Percentiles rank a stretch among this genome's conserved stretches.
These are phyloP conservation scores for Penicillium occitanis DNA, from an alignment of 2,329 filamentous ascomycete species.

Conservation along the genomic window DNA sequence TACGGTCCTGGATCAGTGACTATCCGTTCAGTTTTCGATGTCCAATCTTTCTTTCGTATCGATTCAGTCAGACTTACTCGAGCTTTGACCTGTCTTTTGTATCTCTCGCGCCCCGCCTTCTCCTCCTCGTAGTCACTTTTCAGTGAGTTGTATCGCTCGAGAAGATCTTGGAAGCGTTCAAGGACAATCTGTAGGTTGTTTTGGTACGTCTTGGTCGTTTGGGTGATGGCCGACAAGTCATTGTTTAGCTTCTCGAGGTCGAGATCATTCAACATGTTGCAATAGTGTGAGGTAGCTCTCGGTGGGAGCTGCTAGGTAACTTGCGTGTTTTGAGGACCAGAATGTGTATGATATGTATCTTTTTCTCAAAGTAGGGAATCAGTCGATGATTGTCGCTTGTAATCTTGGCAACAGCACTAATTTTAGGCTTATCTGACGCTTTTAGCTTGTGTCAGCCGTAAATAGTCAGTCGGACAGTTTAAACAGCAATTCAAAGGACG, in stretches of 20 bases:
- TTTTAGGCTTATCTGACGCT: background rate
- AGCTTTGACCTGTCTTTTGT: conserved; percentile 54
- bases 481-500: background rate
- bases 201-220: background rate
- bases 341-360: background rate
- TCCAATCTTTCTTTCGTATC: background rate
- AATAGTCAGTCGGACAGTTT: background rate
- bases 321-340: background rate
- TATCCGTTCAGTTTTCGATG: background rate
- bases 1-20: background rate
- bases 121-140: conserved; percentile 61
- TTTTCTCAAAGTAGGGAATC: background rate
- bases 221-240: background rate
- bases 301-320: background rate
- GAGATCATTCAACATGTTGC: background rate
- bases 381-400: background rate
- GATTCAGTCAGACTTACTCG: conserved; percentile 33
- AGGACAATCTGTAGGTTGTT: background rate
- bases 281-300: background rate
- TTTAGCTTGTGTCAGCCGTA: background rate
- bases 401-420: background rate
- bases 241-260: background rate
- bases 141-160: conserved; percentile 56
- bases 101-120: conserved; percentile 54
- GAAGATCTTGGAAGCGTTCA: conserved; percentile 44